These are phyloP conservation scores for Ophiostoma australiae DNA, from an alignment of 2,329 filamentous ascomycete species.

Conservation along the genomic window DNA sequence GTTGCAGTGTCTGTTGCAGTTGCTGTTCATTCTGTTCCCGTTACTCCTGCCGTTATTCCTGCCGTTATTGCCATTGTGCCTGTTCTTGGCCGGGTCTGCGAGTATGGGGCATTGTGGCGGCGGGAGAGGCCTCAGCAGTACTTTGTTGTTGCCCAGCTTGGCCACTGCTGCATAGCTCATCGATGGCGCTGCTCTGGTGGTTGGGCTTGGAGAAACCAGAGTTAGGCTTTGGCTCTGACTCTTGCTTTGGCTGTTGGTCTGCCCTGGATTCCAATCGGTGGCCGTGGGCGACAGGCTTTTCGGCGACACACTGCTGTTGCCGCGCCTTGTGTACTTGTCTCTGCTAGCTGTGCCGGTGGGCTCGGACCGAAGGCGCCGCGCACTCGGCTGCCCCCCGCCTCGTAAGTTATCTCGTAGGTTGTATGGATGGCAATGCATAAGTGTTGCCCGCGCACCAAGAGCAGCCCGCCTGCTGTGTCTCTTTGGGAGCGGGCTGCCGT, in stretches of 20 bases:
- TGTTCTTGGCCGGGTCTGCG: background rate
- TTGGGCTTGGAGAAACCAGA: background rate
- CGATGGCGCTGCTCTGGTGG: background rate
- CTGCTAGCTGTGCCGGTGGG: background rate
- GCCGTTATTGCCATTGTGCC: background rate
- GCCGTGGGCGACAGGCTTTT: conserved; percentile 14
- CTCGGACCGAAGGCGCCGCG: conserved; percentile 21
- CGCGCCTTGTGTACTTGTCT: too few species aligned
- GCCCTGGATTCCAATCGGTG: conserved; percentile 2
- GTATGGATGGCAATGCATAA: background rate
- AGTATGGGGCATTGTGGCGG: conserved; percentile 13
- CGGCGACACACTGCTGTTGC: background rate
- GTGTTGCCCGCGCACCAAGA: background rate
- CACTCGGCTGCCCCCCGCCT: background rate
- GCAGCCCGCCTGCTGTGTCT: background rate
- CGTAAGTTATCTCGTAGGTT: background rate
- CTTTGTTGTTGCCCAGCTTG: background rate
- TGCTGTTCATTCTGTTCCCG: background rate
- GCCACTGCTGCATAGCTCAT: conserved; percentile 24
- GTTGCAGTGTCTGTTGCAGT: background rate
- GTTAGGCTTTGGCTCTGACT: background rate
- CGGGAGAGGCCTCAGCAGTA: background rate
- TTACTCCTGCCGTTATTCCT: background rate
- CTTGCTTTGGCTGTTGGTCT: background rate
- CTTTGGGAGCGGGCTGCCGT: background rate